Percentiles rank a stretch among this genome's conserved stretches.
These are phyloP conservation scores for Erodium maritimum DNA, from an alignment of 345 rosid genomes.

Conservation along the genomic window DNA sequence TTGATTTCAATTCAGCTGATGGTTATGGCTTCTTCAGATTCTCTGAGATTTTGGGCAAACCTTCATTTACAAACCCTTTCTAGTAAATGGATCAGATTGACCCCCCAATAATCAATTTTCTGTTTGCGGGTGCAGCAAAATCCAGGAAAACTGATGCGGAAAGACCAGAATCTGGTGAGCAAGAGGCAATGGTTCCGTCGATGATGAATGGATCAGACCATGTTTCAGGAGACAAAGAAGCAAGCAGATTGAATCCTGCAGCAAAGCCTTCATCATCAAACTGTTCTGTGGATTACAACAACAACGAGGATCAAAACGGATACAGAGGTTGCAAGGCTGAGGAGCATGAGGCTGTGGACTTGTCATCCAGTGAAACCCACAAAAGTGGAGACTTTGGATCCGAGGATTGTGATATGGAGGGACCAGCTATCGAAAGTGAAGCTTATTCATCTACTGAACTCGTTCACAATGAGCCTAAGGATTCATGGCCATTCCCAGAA, in stretches of 20 bases:
- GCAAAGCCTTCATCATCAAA: conserved; percentile 16
- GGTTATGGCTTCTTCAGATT: no score
- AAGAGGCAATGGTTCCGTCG: conserved; percentile 19
- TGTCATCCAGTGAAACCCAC: conserved; percentile 13
- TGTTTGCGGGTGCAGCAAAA: conserved; percentile 36
- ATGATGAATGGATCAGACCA: conserved; percentile 8
- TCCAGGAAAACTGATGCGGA: conserved; percentile 18
- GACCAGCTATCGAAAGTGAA: conserved; percentile 11
- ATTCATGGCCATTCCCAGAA: conserved; percentile 10
- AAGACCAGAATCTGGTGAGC: conserved; percentile 15
- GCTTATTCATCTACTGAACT: conserved; percentile 10
- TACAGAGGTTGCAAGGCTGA: conserved; percentile 14
- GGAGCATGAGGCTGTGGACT: conserved; percentile 11
- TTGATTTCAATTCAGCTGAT: no score
- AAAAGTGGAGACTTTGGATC: conserved; percentile 13
- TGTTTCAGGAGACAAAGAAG: conserved; percentile 23
- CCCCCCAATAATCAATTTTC: no score
- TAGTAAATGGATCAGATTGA: no score
- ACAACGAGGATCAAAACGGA: conserved; percentile 8
- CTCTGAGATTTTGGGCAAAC: not conserved
- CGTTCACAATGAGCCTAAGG: conserved; percentile 14
- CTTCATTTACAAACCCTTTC: no score
- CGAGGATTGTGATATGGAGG: conserved; percentile 5
- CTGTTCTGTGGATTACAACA: conserved; percentile 14
- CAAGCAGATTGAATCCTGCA: conserved; percentile 18